phyloP scores from a whole-genome alignment of 192 early-diverging fungal species.

The Pilaira anomala region DNA sequence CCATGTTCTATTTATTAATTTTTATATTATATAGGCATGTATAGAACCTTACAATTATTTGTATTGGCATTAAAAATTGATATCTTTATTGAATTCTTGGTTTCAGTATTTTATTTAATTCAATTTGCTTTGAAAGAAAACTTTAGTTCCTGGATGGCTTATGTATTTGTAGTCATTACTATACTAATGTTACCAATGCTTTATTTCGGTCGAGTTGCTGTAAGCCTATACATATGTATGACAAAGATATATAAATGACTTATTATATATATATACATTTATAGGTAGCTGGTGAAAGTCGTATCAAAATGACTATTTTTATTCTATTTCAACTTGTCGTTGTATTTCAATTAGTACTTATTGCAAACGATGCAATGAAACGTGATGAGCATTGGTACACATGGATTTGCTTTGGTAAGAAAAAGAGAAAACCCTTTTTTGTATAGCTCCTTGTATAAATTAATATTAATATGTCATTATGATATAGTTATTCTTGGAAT shows the following conservation, averaged over 20 bases:
- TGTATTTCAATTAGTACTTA: conserved; percentile 31
- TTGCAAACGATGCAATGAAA: conserved; percentile 17
- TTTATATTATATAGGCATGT: conserved; percentile 30
- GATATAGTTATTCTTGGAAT: conserved; percentile 30
- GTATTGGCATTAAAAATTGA: conserved; percentile 38
- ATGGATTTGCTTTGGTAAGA: conserved; percentile 40
- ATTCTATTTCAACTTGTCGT: conserved; percentile 35
- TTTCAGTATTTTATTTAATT: conserved; percentile 34
- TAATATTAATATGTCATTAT: neutral
- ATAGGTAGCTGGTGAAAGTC: conserved; percentile 27
- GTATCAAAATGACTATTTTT: conserved; percentile 25
- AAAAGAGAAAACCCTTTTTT: neutral
- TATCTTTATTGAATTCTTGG: conserved; percentile 41
- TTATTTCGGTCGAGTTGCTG: conserved; percentile 29
- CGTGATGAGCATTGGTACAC: conserved; percentile 30
- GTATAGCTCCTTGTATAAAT: neutral
- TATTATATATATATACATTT: neutral
- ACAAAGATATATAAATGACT: neutral
- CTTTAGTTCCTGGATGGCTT: conserved; percentile 18
- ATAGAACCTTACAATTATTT: conserved; percentile 33
- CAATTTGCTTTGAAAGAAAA: conserved; percentile 24
- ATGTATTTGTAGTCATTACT: conserved; percentile 27
- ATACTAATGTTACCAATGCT: conserved; percentile 33
- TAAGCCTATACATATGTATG: conserved; percentile 7
- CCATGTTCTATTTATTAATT: neutral